Base-by-base conservation (phyloP, 306 rosid species). In the Trifolium subterraneum region DNA sequence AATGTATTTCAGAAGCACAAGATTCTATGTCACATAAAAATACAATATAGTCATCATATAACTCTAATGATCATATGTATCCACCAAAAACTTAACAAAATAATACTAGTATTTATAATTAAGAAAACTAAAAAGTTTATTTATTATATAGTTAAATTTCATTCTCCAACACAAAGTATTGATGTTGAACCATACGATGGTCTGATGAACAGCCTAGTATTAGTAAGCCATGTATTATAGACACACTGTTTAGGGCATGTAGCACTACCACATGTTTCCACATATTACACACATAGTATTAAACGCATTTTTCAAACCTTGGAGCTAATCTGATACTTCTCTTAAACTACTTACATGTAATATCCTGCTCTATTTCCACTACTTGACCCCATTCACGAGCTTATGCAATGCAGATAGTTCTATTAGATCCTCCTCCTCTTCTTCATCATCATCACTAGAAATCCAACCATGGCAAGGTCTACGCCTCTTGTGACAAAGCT, bases 401-500 rank as follows among this genome's bases (percentile, higher is more conserved):
- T 48, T 72, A 31, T 19, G 5, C 10, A 18, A 44, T 23, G 63
- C 45, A n/a, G 73, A 41, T 3, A 82, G 64, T 47, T 72, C 41
- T 60, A 61, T 41, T 44, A 68, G 42, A 31, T 81, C 52, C 70
- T 18, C 76, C 41, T 75, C 80, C 12, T 77, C 50, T 5, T 44
- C 66, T 0, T 64, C 70, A 0, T 63, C 78, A 19, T 77, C 82
- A 41, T 81, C 82, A 76, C 18, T 7, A 68, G 72, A 72, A 68
- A 82, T 73, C 82, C 82, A 82, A 33, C 85, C 79, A 78, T 68
- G n/a, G 73, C 72, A 73, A 68, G 82, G 82, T 82, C 7, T 82
- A 35, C 76, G 76, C 72, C 48, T 72, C 65, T 31, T 47, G 62
- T 8, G 29, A 67, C 55, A 10, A 59, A 60, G 48, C 29, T 10